Percentiles rank a stretch among this genome's conserved stretches.
Evolutionary conservation across 169 alveolate genomes (phyloP).

Genomic region (Cryptosporidium muris): DNA sequence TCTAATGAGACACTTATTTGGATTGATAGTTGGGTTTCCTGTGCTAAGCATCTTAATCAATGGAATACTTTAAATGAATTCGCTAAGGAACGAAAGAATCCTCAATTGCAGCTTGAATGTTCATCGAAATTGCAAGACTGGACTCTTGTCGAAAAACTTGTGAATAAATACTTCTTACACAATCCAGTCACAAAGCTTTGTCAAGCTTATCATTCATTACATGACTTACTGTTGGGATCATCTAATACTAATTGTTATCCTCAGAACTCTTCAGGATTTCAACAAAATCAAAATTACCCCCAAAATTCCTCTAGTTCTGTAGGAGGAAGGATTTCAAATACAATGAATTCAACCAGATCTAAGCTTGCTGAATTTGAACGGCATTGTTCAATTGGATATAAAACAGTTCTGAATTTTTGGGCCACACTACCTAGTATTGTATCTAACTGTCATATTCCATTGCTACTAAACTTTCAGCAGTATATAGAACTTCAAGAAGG

Average conservation of each 20-base stretch:
- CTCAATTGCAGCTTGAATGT: constrained; percentile 73
- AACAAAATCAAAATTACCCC: constrained; percentile 8
- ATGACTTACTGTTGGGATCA: constrained; percentile 51
- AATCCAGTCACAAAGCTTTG: constrained; percentile 72
- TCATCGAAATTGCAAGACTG: constrained; percentile 77
- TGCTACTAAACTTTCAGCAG: constrained; percentile 75
- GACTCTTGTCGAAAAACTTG: constrained; percentile 72
- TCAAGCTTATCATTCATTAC: constrained; percentile 65
- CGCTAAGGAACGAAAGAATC: constrained; percentile 76
- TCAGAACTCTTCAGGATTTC: neutral
- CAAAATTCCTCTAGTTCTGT: neutral
- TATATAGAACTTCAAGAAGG: constrained; percentile 76
- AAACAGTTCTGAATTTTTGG: constrained; percentile 69
- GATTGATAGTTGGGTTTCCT: constrained; percentile 79
- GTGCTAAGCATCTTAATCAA: constrained; percentile 78
- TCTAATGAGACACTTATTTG: constrained; percentile 74
- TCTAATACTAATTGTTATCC: constrained; percentile 7
- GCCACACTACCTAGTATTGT: constrained; percentile 69
- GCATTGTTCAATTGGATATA: constrained; percentile 67
- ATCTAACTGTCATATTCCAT: constrained; percentile 69
- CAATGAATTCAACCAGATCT: constrained; percentile 22
- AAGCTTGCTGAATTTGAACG: constrained; percentile 63
- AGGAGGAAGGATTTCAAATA: neutral
- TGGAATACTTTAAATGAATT: constrained; percentile 79
- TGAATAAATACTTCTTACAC: constrained; percentile 73